phyloP scores from a whole-genome alignment of 148 eudicot genomes.

The Hydrangea macrophylla region DNA sequence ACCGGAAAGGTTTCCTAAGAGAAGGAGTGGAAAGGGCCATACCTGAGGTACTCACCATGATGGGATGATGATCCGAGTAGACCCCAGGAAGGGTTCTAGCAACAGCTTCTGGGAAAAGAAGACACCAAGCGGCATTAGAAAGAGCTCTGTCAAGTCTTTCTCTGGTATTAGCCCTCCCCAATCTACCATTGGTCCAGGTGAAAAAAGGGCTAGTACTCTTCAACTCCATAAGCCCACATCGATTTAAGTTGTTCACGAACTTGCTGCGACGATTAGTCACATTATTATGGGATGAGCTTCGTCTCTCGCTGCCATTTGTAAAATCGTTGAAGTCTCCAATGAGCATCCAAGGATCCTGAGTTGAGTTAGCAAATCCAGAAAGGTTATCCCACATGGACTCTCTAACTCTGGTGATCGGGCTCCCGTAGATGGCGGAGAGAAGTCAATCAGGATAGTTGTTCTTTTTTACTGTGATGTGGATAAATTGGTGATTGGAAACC shows the following conservation, averaged over 20 bases:
- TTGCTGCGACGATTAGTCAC: not conserved
- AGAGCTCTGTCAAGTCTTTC: too few relatives aligned
- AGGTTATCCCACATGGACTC: not conserved
- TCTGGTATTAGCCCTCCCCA: not conserved
- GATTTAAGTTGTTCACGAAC: not conserved
- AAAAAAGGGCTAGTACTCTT: not conserved
- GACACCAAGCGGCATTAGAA: too few relatives aligned
- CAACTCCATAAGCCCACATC: not conserved
- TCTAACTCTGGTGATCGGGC: not conserved
- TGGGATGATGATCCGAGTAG: not conserved
- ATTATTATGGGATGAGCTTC: not conserved
- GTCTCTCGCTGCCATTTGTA: not conserved
- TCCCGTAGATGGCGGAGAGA: not conserved
- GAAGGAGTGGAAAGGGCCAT: too few relatives aligned
- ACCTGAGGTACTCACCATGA: too few relatives aligned
- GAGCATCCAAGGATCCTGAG: not conserved
- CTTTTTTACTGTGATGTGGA: not conserved
- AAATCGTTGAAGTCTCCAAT: not conserved
- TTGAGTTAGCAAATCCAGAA: too few relatives aligned
- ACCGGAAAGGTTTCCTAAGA: too few relatives aligned
- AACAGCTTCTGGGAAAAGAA: not conserved
- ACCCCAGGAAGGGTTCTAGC: not conserved
- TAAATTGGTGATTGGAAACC: not conserved
- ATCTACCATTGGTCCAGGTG: not conserved
- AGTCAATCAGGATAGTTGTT: not conserved